Conservation (phyloP, 2,329 filamentous ascomycete species). For the Arthroderma sp. region DNA sequence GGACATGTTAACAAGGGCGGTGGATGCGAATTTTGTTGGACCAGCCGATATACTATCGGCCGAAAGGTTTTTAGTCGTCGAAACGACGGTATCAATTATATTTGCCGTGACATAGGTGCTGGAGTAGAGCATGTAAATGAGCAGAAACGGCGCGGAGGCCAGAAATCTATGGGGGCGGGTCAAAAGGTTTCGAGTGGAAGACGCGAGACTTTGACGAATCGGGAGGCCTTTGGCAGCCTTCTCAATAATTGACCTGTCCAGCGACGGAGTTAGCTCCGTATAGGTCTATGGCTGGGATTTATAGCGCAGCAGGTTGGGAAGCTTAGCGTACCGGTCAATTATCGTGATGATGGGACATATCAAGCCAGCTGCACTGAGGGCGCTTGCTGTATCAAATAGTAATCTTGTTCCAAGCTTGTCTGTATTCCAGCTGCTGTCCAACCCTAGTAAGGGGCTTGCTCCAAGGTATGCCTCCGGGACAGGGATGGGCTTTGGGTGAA, state of each 20-base stretch:
- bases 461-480: conserved; percentile 3
- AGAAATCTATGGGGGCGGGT: conserved; percentile 31
- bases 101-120: conserved; percentile 87
- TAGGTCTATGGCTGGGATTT: no score
- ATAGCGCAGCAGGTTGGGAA: not conserved
- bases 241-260: conserved; percentile 35
- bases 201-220: conserved; percentile 29
- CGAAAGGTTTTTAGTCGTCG: conserved; percentile 46
- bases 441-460: not conserved
- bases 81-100: conserved; percentile 64
- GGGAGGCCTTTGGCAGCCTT: conserved; percentile 34
- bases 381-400: conserved; percentile 54
- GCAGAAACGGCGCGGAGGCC: conserved; percentile 34
- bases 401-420: conserved; percentile 55
- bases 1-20: conserved; percentile 67
- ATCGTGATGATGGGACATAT: conserved; percentile 77
- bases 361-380: conserved; percentile 56
- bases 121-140: conserved; percentile 55
- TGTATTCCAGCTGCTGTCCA: conserved; percentile 53
- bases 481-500: conserved; percentile 3
- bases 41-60: conserved; percentile 56
- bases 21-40: conserved; percentile 66
- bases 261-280: no score
- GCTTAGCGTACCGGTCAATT: conserved; percentile 60
- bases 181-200: conserved; percentile 28